phyloP scores from a whole-genome alignment of 75 land plant genomes.

The Isoetes taiwanensis region DNA sequence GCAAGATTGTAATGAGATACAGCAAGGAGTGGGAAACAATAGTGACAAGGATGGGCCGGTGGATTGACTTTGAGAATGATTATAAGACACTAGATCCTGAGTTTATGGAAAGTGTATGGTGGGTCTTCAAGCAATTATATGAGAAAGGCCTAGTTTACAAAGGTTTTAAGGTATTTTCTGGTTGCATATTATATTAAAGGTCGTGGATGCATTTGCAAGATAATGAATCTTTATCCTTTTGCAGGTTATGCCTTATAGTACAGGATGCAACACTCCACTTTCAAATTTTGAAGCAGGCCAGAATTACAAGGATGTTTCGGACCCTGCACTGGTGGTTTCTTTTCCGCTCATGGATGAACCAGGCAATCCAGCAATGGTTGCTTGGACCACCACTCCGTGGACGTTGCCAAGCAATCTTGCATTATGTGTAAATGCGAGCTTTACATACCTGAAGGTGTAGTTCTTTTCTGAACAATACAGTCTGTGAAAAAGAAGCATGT shows the following conservation, averaged over 20 bases:
- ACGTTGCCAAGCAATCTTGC: conserved; percentile 93
- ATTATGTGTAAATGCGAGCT: conserved; percentile 75
- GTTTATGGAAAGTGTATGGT: conserved; percentile 95
- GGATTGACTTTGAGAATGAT: conserved; percentile 91
- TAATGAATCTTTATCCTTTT: conserved; percentile 4
- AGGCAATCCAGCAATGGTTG: conserved; percentile 65
- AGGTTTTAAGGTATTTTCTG: conserved; percentile 66
- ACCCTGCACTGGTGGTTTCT: conserved; percentile 84
- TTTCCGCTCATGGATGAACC: conserved; percentile 73
- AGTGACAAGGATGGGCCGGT: conserved; percentile 61
- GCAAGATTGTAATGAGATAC: conserved; percentile 74
- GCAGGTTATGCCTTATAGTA: conserved; percentile 99
- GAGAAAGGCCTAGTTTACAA: conserved; percentile 77
- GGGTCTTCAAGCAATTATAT: conserved; percentile 84
- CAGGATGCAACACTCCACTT: conserved; percentile 83
- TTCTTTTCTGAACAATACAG: too few species aligned
- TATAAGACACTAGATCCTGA: conserved; percentile 89
- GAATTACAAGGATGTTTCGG: conserved; percentile 90
- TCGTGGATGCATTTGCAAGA: background rate
- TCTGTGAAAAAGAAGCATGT: too few species aligned
- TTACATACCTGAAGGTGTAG: conserved; percentile 84
- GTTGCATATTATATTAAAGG: background rate
- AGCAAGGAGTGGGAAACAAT: conserved; percentile 89
- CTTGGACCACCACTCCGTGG: conserved; percentile 99
- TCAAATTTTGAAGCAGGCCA: conserved; percentile 85